Percentiles rank a stretch among this genome's conserved stretches.
Evolutionary conservation across 805 yeast genomes (phyloP).

Genomic region (Wickerhamomyces bisporus): DNA sequence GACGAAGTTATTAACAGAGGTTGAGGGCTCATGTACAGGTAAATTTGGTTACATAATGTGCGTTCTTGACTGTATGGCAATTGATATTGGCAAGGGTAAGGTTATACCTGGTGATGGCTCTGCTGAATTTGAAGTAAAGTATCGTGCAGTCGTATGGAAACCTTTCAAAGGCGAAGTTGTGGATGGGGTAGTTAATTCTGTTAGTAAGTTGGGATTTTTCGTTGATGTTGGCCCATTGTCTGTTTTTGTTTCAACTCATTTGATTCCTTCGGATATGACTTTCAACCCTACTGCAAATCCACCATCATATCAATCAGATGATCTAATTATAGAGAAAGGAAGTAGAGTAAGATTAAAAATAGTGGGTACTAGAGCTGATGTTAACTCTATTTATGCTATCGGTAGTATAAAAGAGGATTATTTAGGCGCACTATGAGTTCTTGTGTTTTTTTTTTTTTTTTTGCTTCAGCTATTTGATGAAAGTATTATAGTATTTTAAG

Average conservation of each 20-base stretch:
- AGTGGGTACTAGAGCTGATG: slow-evolving; percentile 96
- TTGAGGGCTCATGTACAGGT: slow-evolving; percentile 98
- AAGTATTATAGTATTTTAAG: too few species aligned
- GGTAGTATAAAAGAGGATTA: slow-evolving; percentile 98
- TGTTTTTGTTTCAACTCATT: slow-evolving; percentile 90
- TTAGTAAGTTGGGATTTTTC: slow-evolving; percentile 91
- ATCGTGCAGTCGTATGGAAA: slow-evolving; percentile 95
- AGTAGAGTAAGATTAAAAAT: slow-evolving; percentile 90
- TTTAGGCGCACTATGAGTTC: slow-evolving; percentile 65
- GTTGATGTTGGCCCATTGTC: slow-evolving; percentile 97
- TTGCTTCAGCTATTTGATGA: neutral
- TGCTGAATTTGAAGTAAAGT: slow-evolving; percentile 94
- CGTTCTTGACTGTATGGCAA: slow-evolving; percentile 89
- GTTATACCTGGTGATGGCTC: slow-evolving; percentile 88
- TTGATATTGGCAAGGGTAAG: slow-evolving; percentile 92
- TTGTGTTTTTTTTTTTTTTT: too few species aligned
- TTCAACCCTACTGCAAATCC: slow-evolving; percentile 96
- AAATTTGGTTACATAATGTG: slow-evolving; percentile 97
- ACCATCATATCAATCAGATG: slow-evolving; percentile 95
- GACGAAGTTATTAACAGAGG: slow-evolving; percentile 87
- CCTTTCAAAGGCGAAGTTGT: slow-evolving; percentile 99
- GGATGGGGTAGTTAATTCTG: slow-evolving; percentile 92
- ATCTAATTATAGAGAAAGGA: slow-evolving; percentile 92
- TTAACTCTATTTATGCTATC: slow-evolving; percentile 93
- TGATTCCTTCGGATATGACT: slow-evolving; percentile 90